Evolutionary conservation across 2,329 filamentous ascomycete species (phyloP).

Genomic region (Gaeumannomyces sp.): DNA sequence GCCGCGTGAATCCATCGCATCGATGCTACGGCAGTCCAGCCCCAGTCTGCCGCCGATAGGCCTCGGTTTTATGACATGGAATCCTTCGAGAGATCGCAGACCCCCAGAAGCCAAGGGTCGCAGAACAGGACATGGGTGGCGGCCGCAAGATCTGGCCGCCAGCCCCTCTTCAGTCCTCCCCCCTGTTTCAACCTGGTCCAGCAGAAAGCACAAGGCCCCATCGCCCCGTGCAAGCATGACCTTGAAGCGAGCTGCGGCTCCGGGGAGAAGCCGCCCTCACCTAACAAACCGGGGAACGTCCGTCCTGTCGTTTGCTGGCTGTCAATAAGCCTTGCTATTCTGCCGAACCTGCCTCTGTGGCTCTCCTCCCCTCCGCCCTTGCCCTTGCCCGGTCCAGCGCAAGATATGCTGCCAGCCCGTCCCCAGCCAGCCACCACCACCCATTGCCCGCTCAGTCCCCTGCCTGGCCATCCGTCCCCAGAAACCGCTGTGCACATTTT

Average conservation of each 20-base stretch:
- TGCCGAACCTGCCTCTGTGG: neutral
- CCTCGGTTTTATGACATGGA: neutral
- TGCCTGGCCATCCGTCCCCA: neutral
- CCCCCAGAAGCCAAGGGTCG: neutral
- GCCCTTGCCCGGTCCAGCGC: neutral
- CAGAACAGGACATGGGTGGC: neutral
- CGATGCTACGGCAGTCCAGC: neutral
- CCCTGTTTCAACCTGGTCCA: neutral
- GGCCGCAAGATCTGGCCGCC: neutral
- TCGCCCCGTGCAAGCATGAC: neutral
- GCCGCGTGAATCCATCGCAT: neutral
- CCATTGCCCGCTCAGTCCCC: neutral
- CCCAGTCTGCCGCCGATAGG: neutral
- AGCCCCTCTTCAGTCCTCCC: neutral
- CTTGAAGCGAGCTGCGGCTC: neutral
- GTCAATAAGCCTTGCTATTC: neutral
- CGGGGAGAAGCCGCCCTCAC: neutral
- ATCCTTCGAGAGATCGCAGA: neutral
- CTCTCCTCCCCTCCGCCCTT: neutral
- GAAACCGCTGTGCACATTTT: neutral
- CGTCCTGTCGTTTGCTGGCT: neutral
- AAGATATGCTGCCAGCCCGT: neutral
- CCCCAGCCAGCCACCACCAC: no score
- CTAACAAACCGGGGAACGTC: neutral
- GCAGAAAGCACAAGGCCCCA: neutral